Evolutionary conservation across 176 grass and related monocot species (phyloP).

Genomic region (Zea mays): Zm-B73-REFERENCE-NAM-5.0 NC_050096.1:41701501-41702000

Average conservation of each 20-base stretch:
- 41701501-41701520: not conserved
- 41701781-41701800: not conserved
- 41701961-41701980: slow-evolving; percentile 47
- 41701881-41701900: slow-evolving; percentile 34
- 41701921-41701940: slow-evolving; percentile 49
- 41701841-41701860: not conserved
- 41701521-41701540: slow-evolving; percentile 22
- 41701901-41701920: slow-evolving; percentile 40
- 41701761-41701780: slow-evolving; percentile 4
- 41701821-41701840: not conserved
- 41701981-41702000: not conserved
- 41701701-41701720: slow-evolving; percentile 78
- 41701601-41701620: slow-evolving; percentile 67
- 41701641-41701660: slow-evolving; percentile 46
- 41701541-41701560: not conserved
- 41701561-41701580: not conserved
- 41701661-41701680: slow-evolving; percentile 44
- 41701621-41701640: slow-evolving; percentile 61
- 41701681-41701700: slow-evolving; percentile 62
- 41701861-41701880: slow-evolving; percentile 2
- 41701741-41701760: slow-evolving; percentile 50
- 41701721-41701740: slow-evolving; percentile 61
- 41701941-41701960: slow-evolving; percentile 45
- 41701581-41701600: slow-evolving; percentile 24
- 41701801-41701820: not conserved